Evolutionary conservation across 495 filamentous ascomycete species (phyloP), one percentile per base, ranked within the genome.

Genomic region (Penicillium flavigenum): DNA sequence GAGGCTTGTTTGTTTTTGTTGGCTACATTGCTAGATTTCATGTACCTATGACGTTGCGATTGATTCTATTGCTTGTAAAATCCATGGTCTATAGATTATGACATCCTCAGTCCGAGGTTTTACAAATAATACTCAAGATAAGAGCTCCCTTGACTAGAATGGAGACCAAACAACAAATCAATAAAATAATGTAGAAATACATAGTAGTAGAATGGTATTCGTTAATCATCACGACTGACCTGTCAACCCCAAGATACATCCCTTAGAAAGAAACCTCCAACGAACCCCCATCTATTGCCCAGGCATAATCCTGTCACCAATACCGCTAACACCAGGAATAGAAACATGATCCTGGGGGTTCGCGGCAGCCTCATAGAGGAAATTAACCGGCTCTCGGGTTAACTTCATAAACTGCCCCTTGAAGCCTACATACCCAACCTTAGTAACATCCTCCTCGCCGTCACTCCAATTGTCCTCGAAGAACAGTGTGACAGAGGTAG

Each of bases 361-460:
- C 31, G 94, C 87, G 16, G 94, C 92, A 19, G 90, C 88, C 81
- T 98, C 94, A 71, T 98, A 98, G 47, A 96, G 61, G 60, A 96
- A 88, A 57, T 87, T 89, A 5, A 88, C 75, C 14, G 94, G 91
- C 67, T 95, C 92, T 44, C 88, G 81, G 19, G 86, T 91, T 63
- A 96, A 69, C 64, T 85, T 83, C 84, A 91, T 90, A 76, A 90
- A 96, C 65, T 96, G 88, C 31, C 94, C 94, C 72, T 89, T 91
- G 76, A 98, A 96, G 0, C 90, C 94, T 53, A 98, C 59, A 71
- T 96, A 98, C 45, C 78, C 84, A 2, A 98, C 71, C 36, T 86
- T 79, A 20, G 90, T 93, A 51, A 88, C 82, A 54, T 95, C 89
- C 55, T 90, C 88, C 16, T 88, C 87, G 0, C 79, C 83, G 49